Evolutionary conservation across 495 filamentous ascomycete genomes (phyloP), one percentile per base, ranked within the genome.

Genomic region (Xanthoparmelia taractica): DNA sequence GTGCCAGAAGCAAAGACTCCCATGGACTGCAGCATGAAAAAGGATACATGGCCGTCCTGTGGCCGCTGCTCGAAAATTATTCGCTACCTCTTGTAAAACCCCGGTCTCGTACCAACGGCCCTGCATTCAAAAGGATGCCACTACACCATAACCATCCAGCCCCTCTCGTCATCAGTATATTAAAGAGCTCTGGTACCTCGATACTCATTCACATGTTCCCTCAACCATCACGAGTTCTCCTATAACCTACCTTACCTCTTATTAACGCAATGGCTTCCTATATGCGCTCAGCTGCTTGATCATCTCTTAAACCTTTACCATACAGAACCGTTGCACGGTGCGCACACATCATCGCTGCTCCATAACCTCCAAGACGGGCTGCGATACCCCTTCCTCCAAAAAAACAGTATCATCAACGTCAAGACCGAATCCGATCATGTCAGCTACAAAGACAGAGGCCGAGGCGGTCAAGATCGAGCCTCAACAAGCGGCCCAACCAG

Each of bases 131-230:
- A 57, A 50, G 20, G 54, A 66, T 37, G 27, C 58, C 48, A 31
- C 50, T 54, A 54, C 50, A 40, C 58, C 25, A 50, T 34, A 56
- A 50, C 43, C 3, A 54, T 54, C 50, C 50, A 67, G 58, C 65
- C 65, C 65, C 65, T 64, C 65, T 67, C 65, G 65, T 67, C 65
- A 67, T 64, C n/a, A n/a, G n/a, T 59, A 52, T 67, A 61, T 57
- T 59, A 65, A 63, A 61, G 58, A 64, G 58, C 55, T 54, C 29
- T n/a, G 54, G 65, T 67, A 67, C 65, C 57, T 67, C 61, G 47
- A 45, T 61, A 67, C 62, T 58, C 57, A 20, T 27, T 29, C 33
- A 29, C 5, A 50, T 41, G 64, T 58, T 62, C 55, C 63, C 58
- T 27, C 34, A 23, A 50, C 56, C 45, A 54, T 63, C 60, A 63